These are phyloP conservation scores for Mycena venus DNA, from an alignment of 768 basidiomycete species.

Conservation along the genomic window DNA sequence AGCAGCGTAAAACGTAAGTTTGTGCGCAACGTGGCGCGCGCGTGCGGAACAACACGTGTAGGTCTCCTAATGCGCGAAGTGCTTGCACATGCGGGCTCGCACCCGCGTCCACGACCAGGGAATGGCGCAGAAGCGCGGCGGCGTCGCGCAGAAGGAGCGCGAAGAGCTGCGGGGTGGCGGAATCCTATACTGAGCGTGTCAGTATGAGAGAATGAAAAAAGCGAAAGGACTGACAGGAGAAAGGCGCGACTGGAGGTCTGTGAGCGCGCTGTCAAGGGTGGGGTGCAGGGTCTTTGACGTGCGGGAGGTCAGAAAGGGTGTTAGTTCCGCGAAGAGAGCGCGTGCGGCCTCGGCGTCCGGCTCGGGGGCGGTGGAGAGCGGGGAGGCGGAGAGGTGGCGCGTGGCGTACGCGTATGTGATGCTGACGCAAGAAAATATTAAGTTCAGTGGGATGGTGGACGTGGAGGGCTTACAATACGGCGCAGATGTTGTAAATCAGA, in stretches of 20 bases:
- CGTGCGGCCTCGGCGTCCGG: conserved; percentile 63
- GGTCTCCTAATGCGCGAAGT: conserved; percentile 69
- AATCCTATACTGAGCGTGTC: background rate
- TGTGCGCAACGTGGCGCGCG: conserved; percentile 62
- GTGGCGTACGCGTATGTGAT: conserved; percentile 78
- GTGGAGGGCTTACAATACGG: conserved; percentile 68
- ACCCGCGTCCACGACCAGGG: conserved; percentile 43
- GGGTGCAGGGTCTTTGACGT: conserved; percentile 68
- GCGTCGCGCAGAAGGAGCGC: conserved; percentile 70
- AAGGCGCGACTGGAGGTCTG: conserved; percentile 77
- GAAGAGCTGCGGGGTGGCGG: conserved; percentile 55
- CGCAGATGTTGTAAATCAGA: conserved; percentile 78
- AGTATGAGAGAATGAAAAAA: background rate
- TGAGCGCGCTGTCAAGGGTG: conserved; percentile 65
- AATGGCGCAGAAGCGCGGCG: conserved; percentile 65
- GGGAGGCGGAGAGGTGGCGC: conserved; percentile 71
- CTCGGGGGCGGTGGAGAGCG: conserved; percentile 60
- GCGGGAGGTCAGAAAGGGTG: conserved; percentile 76
- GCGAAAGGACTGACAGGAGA: conserved; percentile 56
- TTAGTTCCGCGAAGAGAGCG: conserved; percentile 61
- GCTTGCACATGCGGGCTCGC: conserved; percentile 56
- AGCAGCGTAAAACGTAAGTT: conserved; percentile 79
- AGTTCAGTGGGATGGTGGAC: background rate
- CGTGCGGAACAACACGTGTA: conserved; percentile 56
- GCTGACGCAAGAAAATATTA: conserved; percentile 50